Evolutionary conservation across 164 flowering plant species (phyloP).

Genomic region (Tetracentron sinense): DNA sequence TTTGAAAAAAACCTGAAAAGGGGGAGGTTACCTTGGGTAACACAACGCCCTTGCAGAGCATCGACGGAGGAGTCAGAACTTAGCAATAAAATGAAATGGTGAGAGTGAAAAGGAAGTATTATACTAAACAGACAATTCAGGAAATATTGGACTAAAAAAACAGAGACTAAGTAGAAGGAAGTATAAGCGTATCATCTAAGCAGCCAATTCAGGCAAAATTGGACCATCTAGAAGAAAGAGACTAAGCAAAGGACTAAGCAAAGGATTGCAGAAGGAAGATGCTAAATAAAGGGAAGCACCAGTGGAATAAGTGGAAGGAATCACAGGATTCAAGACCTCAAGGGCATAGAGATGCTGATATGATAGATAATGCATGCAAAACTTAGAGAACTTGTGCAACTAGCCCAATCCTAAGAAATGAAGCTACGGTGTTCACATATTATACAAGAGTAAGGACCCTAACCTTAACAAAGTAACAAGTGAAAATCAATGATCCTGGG

Average conservation of each 20-base stretch:
- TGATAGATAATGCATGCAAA: slow-evolving; percentile 4
- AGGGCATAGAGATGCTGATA: not conserved
- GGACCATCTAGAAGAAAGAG: slow-evolving; percentile 3
- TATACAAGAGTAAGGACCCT: slow-evolving; percentile 17
- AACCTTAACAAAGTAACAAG: not conserved
- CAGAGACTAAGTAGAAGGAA: not conserved
- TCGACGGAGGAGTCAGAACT: slow-evolving; percentile 14
- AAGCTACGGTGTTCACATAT: slow-evolving; percentile 32
- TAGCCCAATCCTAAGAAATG: slow-evolving; percentile 2
- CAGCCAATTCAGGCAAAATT: slow-evolving; percentile 9
- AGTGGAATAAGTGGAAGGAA: not conserved
- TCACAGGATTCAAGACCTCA: not conserved
- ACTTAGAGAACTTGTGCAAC: slow-evolving; percentile 5
- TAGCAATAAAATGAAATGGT: slow-evolving; percentile 10
- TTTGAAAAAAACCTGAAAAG: slow-evolving; percentile 39
- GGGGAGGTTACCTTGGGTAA: slow-evolving; percentile 30
- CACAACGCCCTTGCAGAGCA: slow-evolving; percentile 18
- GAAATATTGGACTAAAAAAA: not conserved
- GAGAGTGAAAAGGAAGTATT: slow-evolving; percentile 4
- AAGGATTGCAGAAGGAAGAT: slow-evolving; percentile 10
- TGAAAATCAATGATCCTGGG: slow-evolving; percentile 3
- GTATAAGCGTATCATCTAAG: slow-evolving; percentile 8
- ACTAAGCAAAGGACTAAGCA: slow-evolving; percentile 7
- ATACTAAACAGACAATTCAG: not conserved
- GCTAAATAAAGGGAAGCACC: not conserved